A percentile compares a stretch with the other conserved stretches of the same genome.
Evolutionary conservation across 2,329 filamentous ascomycete genomes (phyloP).

Genomic region (Cytospora mali): DNA sequence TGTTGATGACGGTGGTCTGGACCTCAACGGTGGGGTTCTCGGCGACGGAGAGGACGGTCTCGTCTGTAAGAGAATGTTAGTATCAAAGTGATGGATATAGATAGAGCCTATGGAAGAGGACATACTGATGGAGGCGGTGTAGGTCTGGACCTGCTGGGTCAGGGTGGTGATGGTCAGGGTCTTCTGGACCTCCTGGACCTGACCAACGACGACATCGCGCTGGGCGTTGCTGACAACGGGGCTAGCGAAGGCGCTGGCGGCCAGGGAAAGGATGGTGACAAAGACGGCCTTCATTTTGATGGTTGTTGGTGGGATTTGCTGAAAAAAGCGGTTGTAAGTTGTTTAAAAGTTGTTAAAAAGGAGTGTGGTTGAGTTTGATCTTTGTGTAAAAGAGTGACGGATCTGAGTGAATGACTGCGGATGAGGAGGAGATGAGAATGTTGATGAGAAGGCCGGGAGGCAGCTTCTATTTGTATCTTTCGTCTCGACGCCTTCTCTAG

Average conservation of each 20-base stretch:
- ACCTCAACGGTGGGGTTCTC: slow-evolving; percentile 30
- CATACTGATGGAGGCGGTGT: slow-evolving; percentile 37
- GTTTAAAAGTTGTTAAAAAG: not conserved
- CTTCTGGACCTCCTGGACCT: slow-evolving; percentile 20
- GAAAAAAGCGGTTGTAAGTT: slow-evolving; percentile 12
- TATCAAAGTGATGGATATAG: not conserved
- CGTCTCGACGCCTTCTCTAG: not conserved
- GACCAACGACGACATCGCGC: too few species aligned
- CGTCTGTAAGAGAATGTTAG: slow-evolving; percentile 27
- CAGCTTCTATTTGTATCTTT: slow-evolving; percentile 18
- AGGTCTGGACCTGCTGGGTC: slow-evolving; percentile 30
- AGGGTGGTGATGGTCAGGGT: slow-evolving; percentile 31
- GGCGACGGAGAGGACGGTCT: slow-evolving; percentile 30
- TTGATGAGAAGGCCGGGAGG: slow-evolving; percentile 1
- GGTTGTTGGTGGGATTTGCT: slow-evolving; percentile 11
- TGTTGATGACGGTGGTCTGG: slow-evolving; percentile 31
- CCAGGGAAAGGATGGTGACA: slow-evolving; percentile 32
- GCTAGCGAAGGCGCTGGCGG: slow-evolving; percentile 32
- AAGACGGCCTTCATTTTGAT: slow-evolving; percentile 35
- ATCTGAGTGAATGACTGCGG: slow-evolving; percentile 16
- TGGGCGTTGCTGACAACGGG: slow-evolving; percentile 28
- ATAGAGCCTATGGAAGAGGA: not conserved
- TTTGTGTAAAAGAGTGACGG: slow-evolving; percentile 16
- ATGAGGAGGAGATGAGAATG: slow-evolving; percentile 14
- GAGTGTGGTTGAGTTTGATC: not conserved